Evolutionary conservation across 768 basidiomycete species (phyloP).

Genomic region (Pisolithus albus): DNA sequence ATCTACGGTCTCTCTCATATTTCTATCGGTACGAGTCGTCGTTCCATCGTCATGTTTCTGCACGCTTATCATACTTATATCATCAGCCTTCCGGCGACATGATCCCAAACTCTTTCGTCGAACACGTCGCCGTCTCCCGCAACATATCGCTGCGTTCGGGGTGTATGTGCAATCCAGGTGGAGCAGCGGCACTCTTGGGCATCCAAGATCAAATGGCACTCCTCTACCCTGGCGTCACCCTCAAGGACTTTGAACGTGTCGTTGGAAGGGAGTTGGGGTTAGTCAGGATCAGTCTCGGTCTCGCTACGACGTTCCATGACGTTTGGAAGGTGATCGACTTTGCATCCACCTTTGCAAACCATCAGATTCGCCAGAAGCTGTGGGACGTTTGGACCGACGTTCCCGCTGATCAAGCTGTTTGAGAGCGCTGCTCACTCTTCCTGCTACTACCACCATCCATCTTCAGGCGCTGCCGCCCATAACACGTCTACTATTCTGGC

Average conservation of each 20-base stretch:
- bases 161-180: constrained; percentile 87
- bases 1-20: constrained; percentile 55
- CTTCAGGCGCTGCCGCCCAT: no score
- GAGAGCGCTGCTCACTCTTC: background rate
- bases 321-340: constrained; percentile 53
- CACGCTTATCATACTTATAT: background rate
- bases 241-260: constrained; percentile 51
- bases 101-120: constrained; percentile 68
- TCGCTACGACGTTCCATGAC: constrained; percentile 74
- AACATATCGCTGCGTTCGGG: constrained; percentile 75
- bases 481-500: no score
- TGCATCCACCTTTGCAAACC: constrained; percentile 38
- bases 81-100: constrained; percentile 56
- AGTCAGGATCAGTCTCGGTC: constrained; percentile 69
- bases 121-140: constrained; percentile 55
- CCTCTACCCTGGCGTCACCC: constrained; percentile 52
- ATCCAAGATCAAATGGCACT: constrained; percentile 58
- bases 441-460: background rate
- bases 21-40: constrained; percentile 48
- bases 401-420: constrained; percentile 31
- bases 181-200: constrained; percentile 64
- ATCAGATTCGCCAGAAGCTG: constrained; percentile 28
- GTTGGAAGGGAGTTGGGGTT: constrained; percentile 69
- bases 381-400: constrained; percentile 36
- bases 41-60: constrained; percentile 2